Evolutionary conservation across 2,329 filamentous ascomycete genomes (phyloP), one percentile per base, ranked within the genome.

Genomic region (Cadophora gregata): DNA sequence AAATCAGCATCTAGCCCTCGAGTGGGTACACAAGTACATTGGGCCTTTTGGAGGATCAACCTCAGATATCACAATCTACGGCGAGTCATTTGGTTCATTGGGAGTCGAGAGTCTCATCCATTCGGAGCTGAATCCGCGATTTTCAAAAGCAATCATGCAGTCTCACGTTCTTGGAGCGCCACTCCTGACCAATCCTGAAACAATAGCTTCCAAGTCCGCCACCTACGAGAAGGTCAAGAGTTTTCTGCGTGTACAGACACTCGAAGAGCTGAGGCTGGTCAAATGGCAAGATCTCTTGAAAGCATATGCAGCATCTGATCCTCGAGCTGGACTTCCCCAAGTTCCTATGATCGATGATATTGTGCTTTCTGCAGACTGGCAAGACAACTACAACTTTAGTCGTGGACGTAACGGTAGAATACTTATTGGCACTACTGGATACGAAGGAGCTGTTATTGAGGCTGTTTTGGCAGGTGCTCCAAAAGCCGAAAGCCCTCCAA

Each of bases 21-120:
- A 80, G 60, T 90, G 87, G 87, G 81, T 90, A 38, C 79, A 80
- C 67, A 78, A 81, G 29, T 88, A 88, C 73, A 84, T 88, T 56
- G 81, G 76, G 2, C 77, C 77, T 6, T 88, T 90, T 75, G 86
- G 87, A 0, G 87, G 86, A 1, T 83, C 89, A 68, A 79, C 78
- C 0, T 75, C 76, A 4, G 82, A 85, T 62, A 80, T 90, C 29
- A 89, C 86, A 1, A 75, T 88, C 59, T 86, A 86, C 83, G 88
- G 87, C 0, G 76, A 85, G 62, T 86, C 84, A 67, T 85, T 86
- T n/a, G 86, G 86, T 3, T 58, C 67, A 1, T 19, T 59, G 5
- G 58, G 42, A 4, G 47, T 67, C 7, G 21, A 65, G 12, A 31
- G 59, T 6, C 64, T 65, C 21, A 42, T 69, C 3, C 66, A 67